phyloP scores from a whole-genome alignment of 257 asterid genomes.

The Thymus mandschuricus region DNA sequence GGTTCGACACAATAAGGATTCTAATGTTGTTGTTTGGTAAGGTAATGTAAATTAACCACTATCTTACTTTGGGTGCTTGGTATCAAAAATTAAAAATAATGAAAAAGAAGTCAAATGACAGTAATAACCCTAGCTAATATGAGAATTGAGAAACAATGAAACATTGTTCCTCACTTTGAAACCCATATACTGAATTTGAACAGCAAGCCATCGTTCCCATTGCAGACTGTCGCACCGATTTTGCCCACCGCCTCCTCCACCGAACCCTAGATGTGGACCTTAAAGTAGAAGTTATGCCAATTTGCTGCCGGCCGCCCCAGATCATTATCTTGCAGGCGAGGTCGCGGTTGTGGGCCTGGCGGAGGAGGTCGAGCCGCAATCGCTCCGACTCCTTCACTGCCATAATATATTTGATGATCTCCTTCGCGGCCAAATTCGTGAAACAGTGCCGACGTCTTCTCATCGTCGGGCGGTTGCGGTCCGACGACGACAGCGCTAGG shows the following conservation, averaged over 20 bases:
- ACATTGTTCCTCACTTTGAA: conserved; percentile 7
- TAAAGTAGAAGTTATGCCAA: conserved; percentile 34
- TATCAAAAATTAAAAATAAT: no score
- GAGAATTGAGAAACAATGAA: no score
- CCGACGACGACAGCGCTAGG: no score
- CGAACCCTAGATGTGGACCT: conserved; percentile 60
- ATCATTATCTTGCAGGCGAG: conserved; percentile 50
- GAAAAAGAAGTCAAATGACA: no score
- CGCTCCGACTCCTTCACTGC: conserved; percentile 41
- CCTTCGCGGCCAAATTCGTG: background rate
- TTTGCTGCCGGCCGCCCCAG: conserved; percentile 13
- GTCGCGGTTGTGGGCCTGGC: conserved; percentile 59
- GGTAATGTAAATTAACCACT: no score
- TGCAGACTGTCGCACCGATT: conserved; percentile 65
- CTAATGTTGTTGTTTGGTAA: no score
- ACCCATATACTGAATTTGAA: conserved; percentile 51
- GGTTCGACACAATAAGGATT: no score
- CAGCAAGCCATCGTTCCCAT: conserved; percentile 47
- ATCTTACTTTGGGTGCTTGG: no score
- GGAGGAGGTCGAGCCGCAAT: conserved; percentile 48
- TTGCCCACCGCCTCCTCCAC: conserved; percentile 38
- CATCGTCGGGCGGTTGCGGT: no score
- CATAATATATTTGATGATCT: conserved; percentile 31
- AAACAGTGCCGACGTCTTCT: no score
- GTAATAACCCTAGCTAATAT: no score